Evolutionary conservation across 306 rosid genomes (phyloP).

Genomic region (Hylodesmum podocarpum): DNA sequence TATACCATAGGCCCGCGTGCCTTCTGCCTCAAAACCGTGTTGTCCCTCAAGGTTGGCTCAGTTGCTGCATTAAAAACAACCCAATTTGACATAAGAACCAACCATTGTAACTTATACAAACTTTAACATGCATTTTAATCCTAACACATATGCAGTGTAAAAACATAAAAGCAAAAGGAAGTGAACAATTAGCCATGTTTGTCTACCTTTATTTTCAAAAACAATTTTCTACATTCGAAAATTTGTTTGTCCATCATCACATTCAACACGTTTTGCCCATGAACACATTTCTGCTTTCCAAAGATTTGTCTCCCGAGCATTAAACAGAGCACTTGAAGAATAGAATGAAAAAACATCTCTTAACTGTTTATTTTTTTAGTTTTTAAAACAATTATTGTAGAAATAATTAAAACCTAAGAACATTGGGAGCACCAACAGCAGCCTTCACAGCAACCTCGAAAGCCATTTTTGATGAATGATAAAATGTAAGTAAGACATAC

Average conservation of each 20-base stretch:
- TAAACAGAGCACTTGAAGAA: neutral
- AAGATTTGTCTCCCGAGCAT: neutral
- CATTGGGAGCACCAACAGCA: conserved; percentile 56
- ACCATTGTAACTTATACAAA: conserved; percentile 19
- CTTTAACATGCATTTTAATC: conserved; percentile 14
- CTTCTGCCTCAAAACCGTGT: conserved; percentile 65
- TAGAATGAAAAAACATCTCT: neutral
- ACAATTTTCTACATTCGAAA: neutral
- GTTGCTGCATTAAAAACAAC: conserved; percentile 53
- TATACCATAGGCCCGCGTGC: conserved; percentile 74
- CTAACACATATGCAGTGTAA: neutral
- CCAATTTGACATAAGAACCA: neutral
- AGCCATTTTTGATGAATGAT: no score
- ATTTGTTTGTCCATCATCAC: neutral
- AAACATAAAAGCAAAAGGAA: neutral
- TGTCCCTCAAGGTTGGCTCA: conserved; percentile 79
- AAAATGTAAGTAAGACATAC: no score
- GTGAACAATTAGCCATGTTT: neutral
- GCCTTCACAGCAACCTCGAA: conserved; percentile 71
- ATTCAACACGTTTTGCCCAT: neutral
- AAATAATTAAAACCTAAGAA: conserved; percentile 45
- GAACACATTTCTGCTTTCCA: neutral
- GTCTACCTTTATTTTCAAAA: neutral
- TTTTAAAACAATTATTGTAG: neutral
- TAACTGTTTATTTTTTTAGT: neutral